Percentiles rank a stretch among this genome's conserved stretches.
phyloP scores from a whole-genome alignment of 2,329 filamentous ascomycete genomes.

The Pseudohalonectria lignicola region DNA sequence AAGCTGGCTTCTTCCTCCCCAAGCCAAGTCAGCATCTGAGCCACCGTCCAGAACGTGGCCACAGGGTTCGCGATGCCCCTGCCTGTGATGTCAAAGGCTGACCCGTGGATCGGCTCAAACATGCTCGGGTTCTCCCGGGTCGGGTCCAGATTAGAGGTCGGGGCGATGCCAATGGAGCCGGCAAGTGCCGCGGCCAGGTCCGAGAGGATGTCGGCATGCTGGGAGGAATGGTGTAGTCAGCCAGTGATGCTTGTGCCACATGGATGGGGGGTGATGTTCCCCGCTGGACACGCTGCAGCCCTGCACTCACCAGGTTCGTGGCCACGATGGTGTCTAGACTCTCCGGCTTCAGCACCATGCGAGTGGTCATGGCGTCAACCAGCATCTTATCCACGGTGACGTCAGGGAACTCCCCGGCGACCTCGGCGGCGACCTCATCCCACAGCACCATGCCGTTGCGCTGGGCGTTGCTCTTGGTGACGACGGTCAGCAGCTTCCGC shows the following conservation, averaged over 20 bases:
- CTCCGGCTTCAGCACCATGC: conserved; percentile 49
- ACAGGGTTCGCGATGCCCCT: conserved; percentile 42
- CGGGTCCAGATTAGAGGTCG: conserved; percentile 54
- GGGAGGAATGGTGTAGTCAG: too few relatives aligned
- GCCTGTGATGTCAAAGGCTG: conserved; percentile 41
- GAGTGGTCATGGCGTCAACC: conserved; percentile 36
- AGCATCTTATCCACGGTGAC: conserved; percentile 53
- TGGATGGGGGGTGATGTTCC: too few relatives aligned
- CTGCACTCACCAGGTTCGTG: conserved; percentile 42
- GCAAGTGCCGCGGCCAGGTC: conserved; percentile 57
- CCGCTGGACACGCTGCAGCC: too few relatives aligned
- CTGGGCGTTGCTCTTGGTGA: conserved; percentile 57
- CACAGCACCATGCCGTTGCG: conserved; percentile 58
- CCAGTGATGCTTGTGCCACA: too few relatives aligned
- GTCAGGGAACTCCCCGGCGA: conserved; percentile 46
- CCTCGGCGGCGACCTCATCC: conserved; percentile 48
- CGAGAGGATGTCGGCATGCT: conserved; percentile 49
- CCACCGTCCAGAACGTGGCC: conserved; percentile 41
- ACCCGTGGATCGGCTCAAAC: conserved; percentile 48
- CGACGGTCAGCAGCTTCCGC: conserved; percentile 47
- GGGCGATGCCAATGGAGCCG: conserved; percentile 59
- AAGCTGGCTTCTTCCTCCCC: conserved; percentile 34
- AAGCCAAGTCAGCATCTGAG: conserved; percentile 42
- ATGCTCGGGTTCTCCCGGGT: conserved; percentile 36
- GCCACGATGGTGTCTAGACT: conserved; percentile 52